Base-by-base conservation (phyloP, 805 yeast genomes). In the Metschnikowia reukaufii region DNA sequence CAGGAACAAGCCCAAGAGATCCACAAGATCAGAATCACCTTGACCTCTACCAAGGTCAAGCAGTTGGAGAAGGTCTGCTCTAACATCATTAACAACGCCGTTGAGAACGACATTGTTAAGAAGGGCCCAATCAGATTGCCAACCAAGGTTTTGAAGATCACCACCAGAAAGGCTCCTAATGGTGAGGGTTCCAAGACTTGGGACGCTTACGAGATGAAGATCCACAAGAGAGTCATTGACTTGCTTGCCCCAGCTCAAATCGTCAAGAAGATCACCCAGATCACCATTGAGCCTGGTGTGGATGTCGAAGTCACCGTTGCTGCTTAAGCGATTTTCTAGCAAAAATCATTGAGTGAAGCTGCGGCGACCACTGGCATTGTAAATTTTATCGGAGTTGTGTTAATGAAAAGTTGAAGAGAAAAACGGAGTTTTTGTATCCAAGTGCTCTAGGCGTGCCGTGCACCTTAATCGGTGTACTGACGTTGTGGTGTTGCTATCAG, bases 161-260 rank as follows among this genome's bases (percentile, higher is more conserved):
- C 96, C 80, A 94, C 99, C 88, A 90, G 99, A 88, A 94, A 94
- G 91, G 87, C 99, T 73, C 99, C 99, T 72, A 95, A 95, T 78
- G 99, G 99, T 94, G 97, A 94, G 83, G 99, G 99, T 94, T 94
- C 99, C 67, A 94, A 94, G 92, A 94, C 99, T 69, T 94, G 97
- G 97, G 99, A 94, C 76, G 81, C 95, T 68, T 94, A 84, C 78
- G 99, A 94, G 84, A 87, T 94, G 96, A 92, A 97, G 87, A 90
- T 94, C 84, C 99, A 94, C 96, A 94, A 94, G 95, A 91, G 99
- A 81, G 86, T 89, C 77, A 89, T 94, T 71, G 97, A 91, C 81
- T 84, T 94, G 76, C 92, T 88, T 79, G 96, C 98, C 62, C 96
- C 97, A 77, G 88, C 96, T 70, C 78, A 81, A 59, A 76, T 83